Percentiles rank a stretch among this genome's conserved stretches.
Evolutionary conservation across 2,329 filamentous ascomycete genomes (phyloP).

Genomic region (Trichophyton simii): DNA sequence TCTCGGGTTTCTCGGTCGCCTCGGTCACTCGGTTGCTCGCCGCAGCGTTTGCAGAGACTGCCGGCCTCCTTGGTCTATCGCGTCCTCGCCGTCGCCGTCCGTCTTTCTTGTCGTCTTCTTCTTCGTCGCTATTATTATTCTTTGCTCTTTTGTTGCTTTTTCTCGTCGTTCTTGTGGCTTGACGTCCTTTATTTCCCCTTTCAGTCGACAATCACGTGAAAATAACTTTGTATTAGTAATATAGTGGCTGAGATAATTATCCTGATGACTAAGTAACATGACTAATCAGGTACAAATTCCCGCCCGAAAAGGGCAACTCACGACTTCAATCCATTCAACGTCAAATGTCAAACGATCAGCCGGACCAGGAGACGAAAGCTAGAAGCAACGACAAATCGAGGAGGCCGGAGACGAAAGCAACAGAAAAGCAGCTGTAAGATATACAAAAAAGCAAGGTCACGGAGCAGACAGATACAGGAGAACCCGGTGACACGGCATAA

Average conservation of each 20-base stretch:
- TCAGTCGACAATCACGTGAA: neutral
- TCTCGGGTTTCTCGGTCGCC: no score
- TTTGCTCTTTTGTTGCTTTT: neutral
- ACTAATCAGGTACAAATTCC: neutral
- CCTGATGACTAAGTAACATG: neutral
- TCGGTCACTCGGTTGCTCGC: no score
- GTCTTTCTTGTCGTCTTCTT: neutral
- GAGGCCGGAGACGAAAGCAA: neutral
- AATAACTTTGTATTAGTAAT: neutral
- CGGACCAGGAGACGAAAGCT: no score
- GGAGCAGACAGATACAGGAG: neutral
- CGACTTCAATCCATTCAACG: neutral
- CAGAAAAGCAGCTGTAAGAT: neutral
- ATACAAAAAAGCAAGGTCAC: neutral
- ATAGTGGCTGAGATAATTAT: neutral
- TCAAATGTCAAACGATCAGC: neutral
- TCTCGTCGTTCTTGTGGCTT: neutral
- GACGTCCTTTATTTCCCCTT: neutral
- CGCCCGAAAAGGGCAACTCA: neutral
- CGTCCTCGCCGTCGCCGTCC: no score
- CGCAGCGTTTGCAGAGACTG: no score
- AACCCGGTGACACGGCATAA: neutral
- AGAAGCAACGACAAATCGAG: neutral
- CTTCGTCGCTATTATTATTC: neutral
- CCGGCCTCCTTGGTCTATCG: no score